A percentile compares a stretch with the other conserved stretches of the same genome.
These are phyloP conservation scores for Phytophthora litchii DNA, from an alignment of 352 stramenopile species.

Conservation along the genomic window DNA sequence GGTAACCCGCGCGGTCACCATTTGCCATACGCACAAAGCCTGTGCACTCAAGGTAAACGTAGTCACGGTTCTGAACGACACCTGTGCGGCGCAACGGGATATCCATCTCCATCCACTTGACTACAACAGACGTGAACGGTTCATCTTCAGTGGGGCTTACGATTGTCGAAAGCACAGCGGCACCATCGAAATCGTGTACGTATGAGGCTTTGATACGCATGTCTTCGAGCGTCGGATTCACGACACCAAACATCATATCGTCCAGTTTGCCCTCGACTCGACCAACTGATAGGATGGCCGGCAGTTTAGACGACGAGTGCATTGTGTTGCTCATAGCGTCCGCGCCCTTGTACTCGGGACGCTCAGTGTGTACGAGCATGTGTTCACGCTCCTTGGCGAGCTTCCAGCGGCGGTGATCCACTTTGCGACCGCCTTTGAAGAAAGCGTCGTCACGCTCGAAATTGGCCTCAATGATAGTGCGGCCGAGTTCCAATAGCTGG, in stretches of 20 bases:
- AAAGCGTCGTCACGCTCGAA: slow-evolving; percentile 40
- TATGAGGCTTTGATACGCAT: slow-evolving; percentile 51
- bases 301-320: slow-evolving; percentile 35
- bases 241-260: slow-evolving; percentile 50
- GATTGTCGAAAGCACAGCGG: slow-evolving; percentile 41
- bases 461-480: slow-evolving; percentile 43
- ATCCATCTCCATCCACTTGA: slow-evolving; percentile 57
- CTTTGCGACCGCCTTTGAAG: slow-evolving; percentile 35
- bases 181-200: slow-evolving; percentile 39
- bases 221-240: slow-evolving; percentile 40
- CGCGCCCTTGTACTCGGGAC: slow-evolving; percentile 34
- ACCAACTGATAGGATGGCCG: slow-evolving; percentile 39
- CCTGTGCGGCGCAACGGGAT: slow-evolving; percentile 38
- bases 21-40: slow-evolving; percentile 46
- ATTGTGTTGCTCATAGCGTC: slow-evolving; percentile 31
- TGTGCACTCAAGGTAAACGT: slow-evolving; percentile 64
- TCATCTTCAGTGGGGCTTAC: slow-evolving; percentile 33
- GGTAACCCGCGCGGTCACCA: slow-evolving; percentile 62
- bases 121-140: slow-evolving; percentile 40
- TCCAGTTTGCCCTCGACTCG: slow-evolving; percentile 37
- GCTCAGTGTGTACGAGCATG: slow-evolving; percentile 43
- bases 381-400: slow-evolving; percentile 41
- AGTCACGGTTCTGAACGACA: slow-evolving; percentile 62
- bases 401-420: slow-evolving; percentile 41
- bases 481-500: slow-evolving; percentile 42